These are phyloP conservation scores for Penicillium samsonianum DNA, from an alignment of 495 filamentous ascomycete genomes.

Conservation along the genomic window DNA sequence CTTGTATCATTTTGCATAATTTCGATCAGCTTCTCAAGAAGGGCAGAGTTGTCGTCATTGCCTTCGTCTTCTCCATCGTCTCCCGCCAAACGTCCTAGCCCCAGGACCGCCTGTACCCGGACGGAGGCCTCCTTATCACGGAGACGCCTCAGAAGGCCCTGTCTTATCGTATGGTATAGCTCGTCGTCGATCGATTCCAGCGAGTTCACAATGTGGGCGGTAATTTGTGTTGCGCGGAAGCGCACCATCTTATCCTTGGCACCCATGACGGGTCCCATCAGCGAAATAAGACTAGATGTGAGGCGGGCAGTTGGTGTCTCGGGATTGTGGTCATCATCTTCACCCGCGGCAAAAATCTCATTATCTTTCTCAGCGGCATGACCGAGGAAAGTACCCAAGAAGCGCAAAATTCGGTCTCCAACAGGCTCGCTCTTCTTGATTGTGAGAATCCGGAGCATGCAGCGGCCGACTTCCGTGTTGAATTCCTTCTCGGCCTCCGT, in stretches of 20 bases:
- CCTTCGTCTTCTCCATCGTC: slow-evolving; percentile 75
- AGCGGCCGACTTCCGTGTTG: slow-evolving; percentile 79
- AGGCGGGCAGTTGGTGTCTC: slow-evolving; percentile 84
- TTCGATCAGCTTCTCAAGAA: slow-evolving; percentile 82
- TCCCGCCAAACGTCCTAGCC: slow-evolving; percentile 78
- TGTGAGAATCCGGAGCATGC: slow-evolving; percentile 74
- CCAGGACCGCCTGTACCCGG: slow-evolving; percentile 89
- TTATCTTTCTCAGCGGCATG: slow-evolving; percentile 78
- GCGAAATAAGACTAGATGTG: slow-evolving; percentile 67
- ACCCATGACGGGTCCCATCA: slow-evolving; percentile 66
- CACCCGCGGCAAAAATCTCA: slow-evolving; percentile 45
- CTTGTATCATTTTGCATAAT: slow-evolving; percentile 93
- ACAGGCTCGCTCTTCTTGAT: slow-evolving; percentile 92
- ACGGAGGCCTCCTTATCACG: slow-evolving; percentile 92
- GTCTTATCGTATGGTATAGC: slow-evolving; percentile 75
- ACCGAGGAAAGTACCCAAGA: slow-evolving; percentile 80
- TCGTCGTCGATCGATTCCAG: slow-evolving; percentile 89
- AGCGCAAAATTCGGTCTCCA: slow-evolving; percentile 81
- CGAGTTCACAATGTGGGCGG: slow-evolving; percentile 85
- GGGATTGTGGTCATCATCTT: slow-evolving; percentile 49
- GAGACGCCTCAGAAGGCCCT: slow-evolving; percentile 77
- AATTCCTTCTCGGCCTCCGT: slow-evolving; percentile 82
- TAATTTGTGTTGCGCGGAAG: slow-evolving; percentile 85
- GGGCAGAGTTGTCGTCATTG: slow-evolving; percentile 64
- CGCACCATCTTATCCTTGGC: slow-evolving; percentile 91